These are phyloP conservation scores for Alternaria sp. DNA, from an alignment of 2,329 filamentous ascomycete species.

Conservation along the genomic window DNA sequence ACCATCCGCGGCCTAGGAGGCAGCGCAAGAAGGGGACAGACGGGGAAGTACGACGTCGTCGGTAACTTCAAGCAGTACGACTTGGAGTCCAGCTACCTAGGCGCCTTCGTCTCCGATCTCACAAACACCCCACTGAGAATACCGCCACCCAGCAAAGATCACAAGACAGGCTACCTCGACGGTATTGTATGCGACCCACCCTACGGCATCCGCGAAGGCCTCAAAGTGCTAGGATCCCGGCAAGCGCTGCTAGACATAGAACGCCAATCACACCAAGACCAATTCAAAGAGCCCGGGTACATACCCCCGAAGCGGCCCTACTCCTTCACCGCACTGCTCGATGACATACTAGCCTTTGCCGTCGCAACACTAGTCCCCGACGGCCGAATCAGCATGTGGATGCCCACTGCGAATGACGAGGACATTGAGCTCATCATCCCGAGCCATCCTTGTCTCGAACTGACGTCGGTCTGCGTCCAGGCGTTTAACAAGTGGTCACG, in stretches of 20 bases:
- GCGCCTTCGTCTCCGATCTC: slow-evolving; percentile 83
- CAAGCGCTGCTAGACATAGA: slow-evolving; percentile 53
- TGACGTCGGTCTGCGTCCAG: slow-evolving; percentile 81
- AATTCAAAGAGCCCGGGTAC: slow-evolving; percentile 59
- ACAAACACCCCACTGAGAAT: slow-evolving; percentile 78
- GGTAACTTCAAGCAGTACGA: slow-evolving; percentile 88
- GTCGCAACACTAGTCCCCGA: slow-evolving; percentile 75
- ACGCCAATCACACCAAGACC: slow-evolving; percentile 32
- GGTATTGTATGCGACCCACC: slow-evolving; percentile 95
- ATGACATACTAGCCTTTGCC: slow-evolving; percentile 87
- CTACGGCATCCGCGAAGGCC: slow-evolving; percentile 90
- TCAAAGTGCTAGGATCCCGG: slow-evolving; percentile 82
- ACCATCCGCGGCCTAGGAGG: slow-evolving; percentile 75
- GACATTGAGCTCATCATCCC: slow-evolving; percentile 78
- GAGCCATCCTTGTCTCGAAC: slow-evolving; percentile 73
- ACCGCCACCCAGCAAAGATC: slow-evolving; percentile 8
- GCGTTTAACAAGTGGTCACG: slow-evolving; percentile 93
- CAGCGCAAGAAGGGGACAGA: slow-evolving; percentile 49
- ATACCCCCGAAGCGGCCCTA: slow-evolving; percentile 91
- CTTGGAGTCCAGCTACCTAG: slow-evolving; percentile 69
- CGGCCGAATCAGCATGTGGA: slow-evolving; percentile 91
- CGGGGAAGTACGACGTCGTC: slow-evolving; percentile 56
- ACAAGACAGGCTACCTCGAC: slow-evolving; percentile 67
- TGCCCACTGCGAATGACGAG: slow-evolving; percentile 75
- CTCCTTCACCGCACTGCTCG: slow-evolving; percentile 86